These are phyloP conservation scores for Boletus reticulatus DNA, from an alignment of 768 basidiomycete species.

Conservation along the genomic window DNA sequence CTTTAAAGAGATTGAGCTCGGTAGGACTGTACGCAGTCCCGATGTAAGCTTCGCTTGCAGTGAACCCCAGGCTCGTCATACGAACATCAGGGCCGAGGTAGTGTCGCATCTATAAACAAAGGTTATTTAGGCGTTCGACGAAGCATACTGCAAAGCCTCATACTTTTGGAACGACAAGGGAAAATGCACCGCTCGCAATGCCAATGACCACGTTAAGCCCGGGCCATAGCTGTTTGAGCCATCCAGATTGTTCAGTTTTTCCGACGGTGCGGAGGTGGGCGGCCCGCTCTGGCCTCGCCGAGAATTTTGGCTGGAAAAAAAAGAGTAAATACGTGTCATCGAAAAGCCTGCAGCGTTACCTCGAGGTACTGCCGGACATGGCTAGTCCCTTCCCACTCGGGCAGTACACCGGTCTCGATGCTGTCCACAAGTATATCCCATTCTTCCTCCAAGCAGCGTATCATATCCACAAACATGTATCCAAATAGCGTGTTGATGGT, in stretches of 20 bases:
- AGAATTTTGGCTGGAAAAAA: conserved; percentile 12
- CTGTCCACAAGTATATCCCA: conserved; percentile 14
- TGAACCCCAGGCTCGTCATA: conserved; percentile 15
- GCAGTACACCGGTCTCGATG: conserved; percentile 17
- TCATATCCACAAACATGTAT: conserved; percentile 21
- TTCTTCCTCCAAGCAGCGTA: conserved; percentile 20
- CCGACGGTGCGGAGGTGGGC: conserved; percentile 15
- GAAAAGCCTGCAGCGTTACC: background rate
- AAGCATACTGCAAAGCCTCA: background rate
- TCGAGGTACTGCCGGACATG: conserved; percentile 16
- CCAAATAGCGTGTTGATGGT: conserved; percentile 16
- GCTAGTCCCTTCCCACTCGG: conserved; percentile 15
- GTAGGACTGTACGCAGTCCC: conserved; percentile 7
- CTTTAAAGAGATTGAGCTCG: conserved; percentile 17
- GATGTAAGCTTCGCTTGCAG: conserved; percentile 16
- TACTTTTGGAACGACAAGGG: conserved; percentile 15
- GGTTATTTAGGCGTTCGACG: background rate
- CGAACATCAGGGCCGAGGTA: conserved; percentile 15
- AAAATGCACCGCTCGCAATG: conserved; percentile 17
- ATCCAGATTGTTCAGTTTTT: conserved; percentile 10
- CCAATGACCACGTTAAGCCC: conserved; percentile 15
- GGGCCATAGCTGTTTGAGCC: conserved; percentile 16
- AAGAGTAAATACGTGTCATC: background rate
- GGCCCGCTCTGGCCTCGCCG: conserved; percentile 11
- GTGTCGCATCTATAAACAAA: conserved; percentile 5